Evolutionary conservation across 345 rosid species (phyloP).

Genomic region (Brassica cretica): DNA sequence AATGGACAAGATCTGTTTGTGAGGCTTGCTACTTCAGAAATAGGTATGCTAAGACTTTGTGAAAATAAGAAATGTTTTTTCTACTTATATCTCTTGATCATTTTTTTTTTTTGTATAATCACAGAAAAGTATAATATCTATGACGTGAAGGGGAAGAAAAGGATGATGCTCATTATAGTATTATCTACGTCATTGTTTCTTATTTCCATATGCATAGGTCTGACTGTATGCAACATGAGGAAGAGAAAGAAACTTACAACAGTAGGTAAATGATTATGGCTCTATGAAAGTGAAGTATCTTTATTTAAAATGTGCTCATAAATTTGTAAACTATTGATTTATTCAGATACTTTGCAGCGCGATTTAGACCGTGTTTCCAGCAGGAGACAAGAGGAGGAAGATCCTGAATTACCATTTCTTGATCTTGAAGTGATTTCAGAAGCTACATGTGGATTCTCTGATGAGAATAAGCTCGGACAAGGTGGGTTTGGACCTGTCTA

Average conservation of each 20-base stretch:
- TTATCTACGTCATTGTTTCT: conserved; percentile 24
- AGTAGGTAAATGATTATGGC: conserved; percentile 12
- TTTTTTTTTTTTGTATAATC: not conserved
- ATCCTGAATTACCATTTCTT: conserved; percentile 32
- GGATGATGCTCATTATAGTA: conserved; percentile 22
- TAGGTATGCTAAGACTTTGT: conserved; percentile 26
- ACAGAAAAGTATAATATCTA: conserved; percentile 22
- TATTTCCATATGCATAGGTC: conserved; percentile 15
- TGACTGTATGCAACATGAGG: conserved; percentile 10
- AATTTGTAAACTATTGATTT: not conserved
- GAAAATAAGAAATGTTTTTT: not conserved
- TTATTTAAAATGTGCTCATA: not conserved
- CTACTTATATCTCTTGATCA: conserved; percentile 8
- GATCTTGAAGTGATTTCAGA: conserved; percentile 43
- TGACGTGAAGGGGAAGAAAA: conserved; percentile 16
- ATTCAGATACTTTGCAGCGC: conserved; percentile 23
- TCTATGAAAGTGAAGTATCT: not conserved
- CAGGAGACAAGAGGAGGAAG: conserved; percentile 27
- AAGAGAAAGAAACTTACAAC: conserved; percentile 23
- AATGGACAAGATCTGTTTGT: conserved; percentile 78
- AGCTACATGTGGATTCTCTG: conserved; percentile 56
- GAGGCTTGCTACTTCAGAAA: conserved; percentile 52
- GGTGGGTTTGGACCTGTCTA: conserved; percentile 80
- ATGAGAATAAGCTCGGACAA: conserved; percentile 55
- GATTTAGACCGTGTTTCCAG: conserved; percentile 22